Percentiles rank a stretch among this genome's conserved stretches.
These are phyloP conservation scores for Neurospora sp. DNA, from an alignment of 495 filamentous ascomycete species.

Conservation along the genomic window DNA sequence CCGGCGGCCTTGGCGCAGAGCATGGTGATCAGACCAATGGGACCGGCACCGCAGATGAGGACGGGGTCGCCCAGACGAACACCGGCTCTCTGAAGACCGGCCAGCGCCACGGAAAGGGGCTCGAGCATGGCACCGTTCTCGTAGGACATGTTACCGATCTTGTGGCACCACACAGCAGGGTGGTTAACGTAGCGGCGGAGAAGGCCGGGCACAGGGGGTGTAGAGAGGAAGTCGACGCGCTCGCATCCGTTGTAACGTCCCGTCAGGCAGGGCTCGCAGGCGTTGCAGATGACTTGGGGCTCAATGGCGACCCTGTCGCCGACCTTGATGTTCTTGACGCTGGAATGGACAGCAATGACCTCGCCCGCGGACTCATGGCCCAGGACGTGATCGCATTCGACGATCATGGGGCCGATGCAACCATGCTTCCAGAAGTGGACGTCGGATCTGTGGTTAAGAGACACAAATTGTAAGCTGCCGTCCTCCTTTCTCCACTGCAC, in stretches of 20 bases:
- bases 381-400: conserved; percentile 75
- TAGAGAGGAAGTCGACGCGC: conserved; percentile 72
- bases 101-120: conserved; percentile 75
- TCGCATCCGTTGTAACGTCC: conserved; percentile 92
- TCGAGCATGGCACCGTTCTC: conserved; percentile 83
- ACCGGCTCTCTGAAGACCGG: conserved; percentile 68
- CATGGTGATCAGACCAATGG: conserved; percentile 79
- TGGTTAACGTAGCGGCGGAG: conserved; percentile 89
- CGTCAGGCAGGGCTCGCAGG: conserved; percentile 80
- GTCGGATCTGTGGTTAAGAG: conserved; percentile 53
- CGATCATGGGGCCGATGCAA: conserved; percentile 90
- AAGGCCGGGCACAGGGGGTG: conserved; percentile 79
- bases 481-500: conserved; percentile 4
- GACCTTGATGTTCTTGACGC: conserved; percentile 60
- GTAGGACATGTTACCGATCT: conserved; percentile 79
- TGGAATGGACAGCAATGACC: conserved; percentile 69
- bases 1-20: conserved; percentile 75
- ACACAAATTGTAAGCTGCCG: conserved; percentile 7
- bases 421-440: conserved; percentile 94
- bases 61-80: conserved; percentile 74
- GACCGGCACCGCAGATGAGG: conserved; percentile 80
- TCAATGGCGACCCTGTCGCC: conserved; percentile 88
- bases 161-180: conserved; percentile 85
- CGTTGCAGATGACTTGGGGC: conserved; percentile 81
- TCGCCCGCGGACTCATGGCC: conserved; percentile 88